Conservation (phyloP, 768 basidiomycete species). For the Amanita subjunquillea region DNA sequence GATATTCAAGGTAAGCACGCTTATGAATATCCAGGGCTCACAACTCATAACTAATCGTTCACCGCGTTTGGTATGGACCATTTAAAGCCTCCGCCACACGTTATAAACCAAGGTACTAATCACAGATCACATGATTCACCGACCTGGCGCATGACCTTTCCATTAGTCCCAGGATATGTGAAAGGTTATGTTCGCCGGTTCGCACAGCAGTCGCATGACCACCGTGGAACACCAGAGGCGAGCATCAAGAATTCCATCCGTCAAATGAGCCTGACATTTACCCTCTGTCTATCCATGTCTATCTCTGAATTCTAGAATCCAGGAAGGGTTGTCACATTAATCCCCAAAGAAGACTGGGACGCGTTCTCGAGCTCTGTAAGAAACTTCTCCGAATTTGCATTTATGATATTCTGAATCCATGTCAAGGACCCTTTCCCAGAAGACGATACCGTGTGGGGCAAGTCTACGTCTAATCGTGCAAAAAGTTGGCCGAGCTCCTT, state of each 20-base stretch:
- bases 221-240: slow-evolving; percentile 83
- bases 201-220: slow-evolving; percentile 87
- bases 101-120: slow-evolving; percentile 47
- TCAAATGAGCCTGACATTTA: too few species aligned
- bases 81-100: slow-evolving; percentile 72
- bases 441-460: slow-evolving; percentile 82
- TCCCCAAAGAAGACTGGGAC: slow-evolving; percentile 86
- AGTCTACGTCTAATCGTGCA: slow-evolving; percentile 8
- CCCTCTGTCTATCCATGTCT: too few species aligned
- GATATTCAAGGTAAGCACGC: slow-evolving; percentile 67
- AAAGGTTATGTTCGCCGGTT: slow-evolving; percentile 89
- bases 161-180: slow-evolving; percentile 65
- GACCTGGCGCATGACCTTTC: not conserved
- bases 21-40: not conserved
- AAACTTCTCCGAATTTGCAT: not conserved
- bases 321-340: slow-evolving; percentile 83
- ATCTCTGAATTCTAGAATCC: slow-evolving; percentile 40
- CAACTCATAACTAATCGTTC: not conserved
- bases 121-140: not conserved
- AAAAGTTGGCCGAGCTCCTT: not conserved
- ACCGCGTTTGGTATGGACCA: not conserved
- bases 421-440: slow-evolving; percentile 56
- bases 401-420: not conserved
- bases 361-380: slow-evolving; percentile 56
- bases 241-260: not conserved